Conservation (phyloP, 2,329 filamentous ascomycete genomes). For the Calonectria fujianensis region DNA sequence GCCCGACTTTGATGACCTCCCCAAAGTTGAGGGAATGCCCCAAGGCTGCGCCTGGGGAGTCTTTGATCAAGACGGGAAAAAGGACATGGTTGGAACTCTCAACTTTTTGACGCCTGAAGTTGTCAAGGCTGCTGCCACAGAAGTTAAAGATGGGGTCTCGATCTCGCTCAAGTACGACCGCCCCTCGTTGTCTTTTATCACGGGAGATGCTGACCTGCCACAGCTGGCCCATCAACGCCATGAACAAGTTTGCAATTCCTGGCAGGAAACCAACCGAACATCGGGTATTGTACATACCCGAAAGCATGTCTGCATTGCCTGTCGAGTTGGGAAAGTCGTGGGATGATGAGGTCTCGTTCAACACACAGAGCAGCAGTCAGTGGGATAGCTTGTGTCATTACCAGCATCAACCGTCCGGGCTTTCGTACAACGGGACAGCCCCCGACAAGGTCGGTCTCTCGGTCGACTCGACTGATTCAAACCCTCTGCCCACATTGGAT, state of each 20-base stretch:
- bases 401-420: conserved; percentile 64
- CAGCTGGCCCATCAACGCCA: conserved; percentile 16
- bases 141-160: conserved; percentile 62
- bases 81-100: conserved; percentile 69
- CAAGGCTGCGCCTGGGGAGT: conserved; percentile 70
- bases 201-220: neutral
- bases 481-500: conserved; percentile 50
- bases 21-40: conserved; percentile 64
- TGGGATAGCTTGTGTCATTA: conserved; percentile 73
- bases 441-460: conserved; percentile 60
- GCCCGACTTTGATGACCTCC: conserved; percentile 67
- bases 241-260: conserved; percentile 58
- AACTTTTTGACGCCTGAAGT: conserved; percentile 71
- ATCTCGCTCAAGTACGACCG: conserved; percentile 69
- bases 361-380: conserved; percentile 73
- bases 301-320: conserved; percentile 40
- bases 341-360: conserved; percentile 72
- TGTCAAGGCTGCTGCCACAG: conserved; percentile 45
- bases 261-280: conserved; percentile 61
- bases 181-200: neutral
- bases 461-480: conserved; percentile 52
- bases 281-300: conserved; percentile 59
- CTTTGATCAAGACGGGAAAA: conserved; percentile 65
- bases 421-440: conserved; percentile 70
- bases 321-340: conserved; percentile 53